phyloP scores from a whole-genome alignment of 2,329 filamentous ascomycete genomes.

The Aspergillaceae sp. region DNA sequence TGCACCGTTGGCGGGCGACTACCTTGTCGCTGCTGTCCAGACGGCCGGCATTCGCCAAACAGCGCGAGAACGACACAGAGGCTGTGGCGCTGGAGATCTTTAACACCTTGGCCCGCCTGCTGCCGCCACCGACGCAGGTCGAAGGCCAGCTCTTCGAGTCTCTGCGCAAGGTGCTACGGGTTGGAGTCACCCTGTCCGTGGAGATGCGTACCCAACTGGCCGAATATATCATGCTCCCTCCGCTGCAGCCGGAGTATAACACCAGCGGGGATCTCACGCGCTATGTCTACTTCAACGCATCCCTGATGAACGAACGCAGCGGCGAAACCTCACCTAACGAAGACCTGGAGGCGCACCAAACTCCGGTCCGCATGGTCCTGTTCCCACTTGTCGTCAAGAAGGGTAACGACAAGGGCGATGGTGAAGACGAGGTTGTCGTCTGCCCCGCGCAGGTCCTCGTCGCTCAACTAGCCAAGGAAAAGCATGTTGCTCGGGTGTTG shows the following conservation, averaged over 20 bases:
- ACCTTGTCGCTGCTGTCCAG: constrained; percentile 82
- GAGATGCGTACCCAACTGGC: constrained; percentile 96
- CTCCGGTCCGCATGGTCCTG: constrained; percentile 81
- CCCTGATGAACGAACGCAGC: constrained; percentile 88
- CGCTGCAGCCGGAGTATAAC: constrained; percentile 89
- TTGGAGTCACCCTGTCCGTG: constrained; percentile 82
- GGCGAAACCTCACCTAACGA: constrained; percentile 59
- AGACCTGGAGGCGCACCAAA: constrained; percentile 65
- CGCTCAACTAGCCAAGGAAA: constrained; percentile 44
- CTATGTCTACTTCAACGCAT: constrained; percentile 84
- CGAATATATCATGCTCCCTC: constrained; percentile 97
- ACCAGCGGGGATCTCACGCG: constrained; percentile 80
- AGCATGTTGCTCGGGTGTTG: constrained; percentile 25
- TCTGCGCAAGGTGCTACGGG: constrained; percentile 74
- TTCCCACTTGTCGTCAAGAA: constrained; percentile 97
- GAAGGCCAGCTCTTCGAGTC: constrained; percentile 75
- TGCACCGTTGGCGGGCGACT: constrained; percentile 93
- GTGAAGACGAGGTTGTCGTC: constrained; percentile 91
- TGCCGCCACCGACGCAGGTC: constrained; percentile 75
- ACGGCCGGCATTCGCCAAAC: constrained; percentile 67
- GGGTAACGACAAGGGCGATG: constrained; percentile 76
- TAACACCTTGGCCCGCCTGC: constrained; percentile 69
- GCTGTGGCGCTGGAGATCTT: constrained; percentile 91
- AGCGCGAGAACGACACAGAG: constrained; percentile 84
- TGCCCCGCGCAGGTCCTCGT: constrained; percentile 91